Evolutionary conservation across 306 rosid species (phyloP).

Genomic region (Vigna reflexopilosa): DNA sequence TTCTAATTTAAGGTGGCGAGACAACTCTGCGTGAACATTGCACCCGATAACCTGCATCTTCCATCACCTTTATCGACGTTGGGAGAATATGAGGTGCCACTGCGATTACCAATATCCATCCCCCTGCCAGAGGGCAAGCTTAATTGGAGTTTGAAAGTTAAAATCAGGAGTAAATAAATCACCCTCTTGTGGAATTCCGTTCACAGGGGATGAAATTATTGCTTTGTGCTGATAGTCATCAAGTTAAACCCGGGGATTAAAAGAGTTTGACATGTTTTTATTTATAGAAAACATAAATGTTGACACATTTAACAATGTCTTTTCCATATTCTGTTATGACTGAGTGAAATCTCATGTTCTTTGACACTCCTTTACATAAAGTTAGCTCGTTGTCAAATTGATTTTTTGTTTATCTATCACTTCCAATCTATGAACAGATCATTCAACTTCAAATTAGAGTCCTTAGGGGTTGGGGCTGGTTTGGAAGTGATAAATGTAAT

Average conservation of each 20-base stretch:
- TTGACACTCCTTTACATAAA: conserved; percentile 1
- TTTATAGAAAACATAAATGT: background rate
- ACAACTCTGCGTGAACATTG: conserved; percentile 70
- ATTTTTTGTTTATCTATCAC: conserved; percentile 8
- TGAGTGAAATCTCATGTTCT: background rate
- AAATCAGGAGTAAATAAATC: conserved; percentile 65
- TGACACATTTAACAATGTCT: background rate
- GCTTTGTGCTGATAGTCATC: conserved; percentile 34
- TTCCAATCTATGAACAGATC: background rate
- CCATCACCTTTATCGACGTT: conserved; percentile 62
- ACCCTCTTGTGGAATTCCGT: conserved; percentile 32
- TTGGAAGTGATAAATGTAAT: background rate
- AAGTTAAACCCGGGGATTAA: conserved; percentile 7
- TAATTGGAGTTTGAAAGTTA: conserved; percentile 78
- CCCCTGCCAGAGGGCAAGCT: conserved; percentile 80
- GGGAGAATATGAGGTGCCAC: conserved; percentile 87
- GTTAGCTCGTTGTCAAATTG: background rate
- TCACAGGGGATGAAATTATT: conserved; percentile 12
- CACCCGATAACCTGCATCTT: conserved; percentile 55
- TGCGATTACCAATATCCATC: conserved; percentile 84
- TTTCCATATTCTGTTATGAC: background rate
- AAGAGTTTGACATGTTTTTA: background rate
- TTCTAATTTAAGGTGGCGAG: conserved; percentile 71
- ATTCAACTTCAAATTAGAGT: too few relatives aligned
- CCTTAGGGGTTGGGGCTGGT: too few relatives aligned